Percentiles rank a stretch among this genome's conserved stretches.
These are phyloP conservation scores for Fusarium sororula DNA, from an alignment of 2,329 filamentous ascomycete species.

Conservation along the genomic window DNA sequence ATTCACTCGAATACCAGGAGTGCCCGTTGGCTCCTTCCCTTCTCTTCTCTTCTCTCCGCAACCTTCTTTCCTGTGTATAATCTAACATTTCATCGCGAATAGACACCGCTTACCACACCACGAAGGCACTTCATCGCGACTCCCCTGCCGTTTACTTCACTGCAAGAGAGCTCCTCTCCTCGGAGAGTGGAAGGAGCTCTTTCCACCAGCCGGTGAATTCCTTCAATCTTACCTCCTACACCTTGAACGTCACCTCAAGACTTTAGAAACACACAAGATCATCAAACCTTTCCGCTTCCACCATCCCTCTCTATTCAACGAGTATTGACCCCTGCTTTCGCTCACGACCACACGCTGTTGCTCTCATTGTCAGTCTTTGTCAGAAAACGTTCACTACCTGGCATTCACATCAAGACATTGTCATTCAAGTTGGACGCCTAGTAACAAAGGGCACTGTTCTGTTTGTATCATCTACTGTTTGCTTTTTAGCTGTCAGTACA, in stretches of 20 bases:
- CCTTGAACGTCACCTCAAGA: background rate
- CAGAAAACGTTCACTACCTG: conserved; percentile 17
- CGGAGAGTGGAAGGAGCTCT: conserved; percentile 9
- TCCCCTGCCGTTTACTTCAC: background rate
- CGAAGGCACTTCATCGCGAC: background rate
- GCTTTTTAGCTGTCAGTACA: conserved; percentile 44
- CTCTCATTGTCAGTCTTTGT: conserved; percentile 8
- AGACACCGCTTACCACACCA: background rate
- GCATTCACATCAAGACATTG: conserved; percentile 11
- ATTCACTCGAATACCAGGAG: too few species aligned
- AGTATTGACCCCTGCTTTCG: conserved; percentile 1
- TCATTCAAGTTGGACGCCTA: conserved; percentile 35
- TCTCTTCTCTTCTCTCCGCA: background rate
- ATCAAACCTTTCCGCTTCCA: background rate
- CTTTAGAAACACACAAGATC: background rate
- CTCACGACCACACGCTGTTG: conserved; percentile 7
- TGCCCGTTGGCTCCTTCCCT: background rate
- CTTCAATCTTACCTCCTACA: background rate
- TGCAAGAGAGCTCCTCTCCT: background rate
- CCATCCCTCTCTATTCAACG: conserved; percentile 14
- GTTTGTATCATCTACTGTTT: conserved; percentile 46
- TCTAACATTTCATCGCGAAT: background rate
- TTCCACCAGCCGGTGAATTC: conserved; percentile 10
- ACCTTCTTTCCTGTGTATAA: background rate
- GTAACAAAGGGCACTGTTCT: conserved; percentile 47